Evolutionary conservation across 768 basidiomycete genomes (phyloP), one percentile per base, ranked within the genome.

Genomic region (Phlegmacium glaucopus): DNA sequence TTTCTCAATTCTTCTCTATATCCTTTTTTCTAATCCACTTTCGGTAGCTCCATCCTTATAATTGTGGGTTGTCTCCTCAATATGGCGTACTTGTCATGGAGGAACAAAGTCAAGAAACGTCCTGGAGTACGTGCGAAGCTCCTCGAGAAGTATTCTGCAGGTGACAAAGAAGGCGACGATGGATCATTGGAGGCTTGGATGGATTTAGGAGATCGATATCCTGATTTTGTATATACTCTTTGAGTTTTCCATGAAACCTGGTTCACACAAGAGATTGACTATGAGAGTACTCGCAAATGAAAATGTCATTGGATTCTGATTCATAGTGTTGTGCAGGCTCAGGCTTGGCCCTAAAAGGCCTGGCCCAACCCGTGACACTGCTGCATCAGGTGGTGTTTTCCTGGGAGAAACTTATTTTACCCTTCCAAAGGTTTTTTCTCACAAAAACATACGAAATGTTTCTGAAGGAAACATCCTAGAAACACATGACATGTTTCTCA

Each of bases 181-280:
- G 62, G 60, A 10, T 60, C 54, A 10, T 36, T 55, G 15, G 46
- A 53, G 22, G 66, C 67, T 1, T 70, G 67, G 69, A 53, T 62
- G 42, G 69, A 65, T 34, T 46, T 70, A 17, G 69, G 69, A 11
- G 69, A 70, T 45, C 46, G 51, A 26, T 67, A 70, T 56, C 69
- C 69, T 6, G 68, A 70, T 54, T 70, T 68, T 52, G 50, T 48
- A 9, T 70, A 70, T 36, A 56, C 60, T 1, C 50, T 62, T 17
- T 63, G 51, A 27, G n/a, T n/a, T n/a, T n/a, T n/a, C n/a, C n/a
- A n/a, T n/a, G n/a, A 22, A 22, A 3, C 2, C 5, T 22, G 22
- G 22, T 22, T 5, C 22, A 22, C 22, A 22, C n/a, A n/a, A n/a
- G n/a, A n/a, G n/a, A n/a, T n/a, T n/a, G n/a, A 22, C 5, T 22